Percentiles rank a stretch among this genome's conserved stretches.
phyloP scores from a whole-genome alignment of 2,329 filamentous ascomycete species.

The Incumbomyces lentus region DNA sequence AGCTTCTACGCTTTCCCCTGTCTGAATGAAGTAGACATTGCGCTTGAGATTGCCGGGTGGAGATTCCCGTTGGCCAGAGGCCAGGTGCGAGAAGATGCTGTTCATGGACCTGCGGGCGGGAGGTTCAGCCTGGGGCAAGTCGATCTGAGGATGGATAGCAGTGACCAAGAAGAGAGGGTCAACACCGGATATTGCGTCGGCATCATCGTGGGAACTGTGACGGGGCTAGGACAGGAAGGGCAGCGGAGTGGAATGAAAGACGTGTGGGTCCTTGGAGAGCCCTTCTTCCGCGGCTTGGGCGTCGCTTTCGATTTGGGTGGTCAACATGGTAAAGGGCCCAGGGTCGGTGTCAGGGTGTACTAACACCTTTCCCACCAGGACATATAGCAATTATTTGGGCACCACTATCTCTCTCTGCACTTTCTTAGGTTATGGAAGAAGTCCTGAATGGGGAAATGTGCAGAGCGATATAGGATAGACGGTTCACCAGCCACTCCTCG shows the following conservation, averaged over 20 bases:
- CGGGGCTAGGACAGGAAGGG: conserved; percentile 9
- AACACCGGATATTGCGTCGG: conserved; percentile 12
- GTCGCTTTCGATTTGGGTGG: conserved; percentile 15
- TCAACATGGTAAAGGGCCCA: conserved; percentile 1
- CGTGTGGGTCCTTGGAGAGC: conserved; percentile 19
- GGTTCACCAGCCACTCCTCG: no score
- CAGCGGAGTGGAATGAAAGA: conserved; percentile 12
- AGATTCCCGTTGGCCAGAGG: conserved; percentile 12
- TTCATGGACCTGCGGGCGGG: conserved; percentile 16
- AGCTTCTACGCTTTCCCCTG: conserved; percentile 18
- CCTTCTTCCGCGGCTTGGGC: conserved; percentile 18
- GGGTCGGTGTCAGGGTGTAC: conserved; percentile 18
- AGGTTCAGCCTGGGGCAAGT: conserved; percentile 17
- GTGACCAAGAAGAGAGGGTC: neutral
- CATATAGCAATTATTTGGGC: no score
- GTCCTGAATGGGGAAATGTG: no score
- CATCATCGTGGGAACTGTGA: conserved; percentile 9
- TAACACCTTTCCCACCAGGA: no score
- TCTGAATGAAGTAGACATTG: conserved; percentile 14
- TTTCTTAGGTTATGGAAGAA: no score
- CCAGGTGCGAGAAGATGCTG: conserved; percentile 8
- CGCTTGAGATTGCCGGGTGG: conserved; percentile 17
- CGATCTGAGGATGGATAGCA: neutral
- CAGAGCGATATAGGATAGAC: no score
- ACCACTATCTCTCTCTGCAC: no score